Conservation (phyloP, 768 basidiomycete genomes). For the Trametes sanguinea region DNA sequence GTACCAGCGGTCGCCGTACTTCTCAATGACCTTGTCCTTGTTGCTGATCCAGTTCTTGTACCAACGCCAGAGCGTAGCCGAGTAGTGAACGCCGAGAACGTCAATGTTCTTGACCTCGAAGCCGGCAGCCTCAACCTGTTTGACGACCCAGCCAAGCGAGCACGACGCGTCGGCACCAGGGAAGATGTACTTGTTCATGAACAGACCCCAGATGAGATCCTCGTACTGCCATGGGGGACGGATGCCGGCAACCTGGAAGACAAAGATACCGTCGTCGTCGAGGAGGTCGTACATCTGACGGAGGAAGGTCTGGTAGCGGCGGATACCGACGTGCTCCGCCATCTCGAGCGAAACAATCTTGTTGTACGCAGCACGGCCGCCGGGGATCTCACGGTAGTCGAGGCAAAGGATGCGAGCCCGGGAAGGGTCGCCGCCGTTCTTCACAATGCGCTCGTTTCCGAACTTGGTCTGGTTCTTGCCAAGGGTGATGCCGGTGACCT, state of each 20-base stretch:
- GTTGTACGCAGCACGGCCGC: conserved; percentile 71
- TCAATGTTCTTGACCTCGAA: conserved; percentile 98
- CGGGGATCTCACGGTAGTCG: conserved; percentile 91
- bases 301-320: conserved; percentile 88
- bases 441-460: conserved; percentile 82
- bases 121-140: conserved; percentile 83
- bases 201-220: conserved; percentile 96
- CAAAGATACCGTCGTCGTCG: conserved; percentile 91
- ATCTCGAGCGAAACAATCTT: conserved; percentile 98
- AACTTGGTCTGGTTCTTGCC: conserved; percentile 90
- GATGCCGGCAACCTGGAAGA: conserved; percentile 96
- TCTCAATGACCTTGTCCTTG: conserved; percentile 83
- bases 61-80: conserved; percentile 88
- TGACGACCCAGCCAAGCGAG: conserved; percentile 93
- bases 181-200: conserved; percentile 99
- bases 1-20: conserved; percentile 94
- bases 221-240: conserved; percentile 98
- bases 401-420: conserved; percentile 90
- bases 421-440: conserved; percentile 59
- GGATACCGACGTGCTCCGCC: conserved; percentile 99
- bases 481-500: conserved; percentile 94
- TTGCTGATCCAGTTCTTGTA: conserved; percentile 97
- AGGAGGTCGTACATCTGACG: conserved; percentile 90
- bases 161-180: conserved; percentile 97
- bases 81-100: conserved; percentile 97